Percentiles rank a stretch among this genome's conserved stretches.
phyloP scores from a whole-genome alignment of 371 early-diverging fungal species.

The Saksenaea vasiformis region DNA sequence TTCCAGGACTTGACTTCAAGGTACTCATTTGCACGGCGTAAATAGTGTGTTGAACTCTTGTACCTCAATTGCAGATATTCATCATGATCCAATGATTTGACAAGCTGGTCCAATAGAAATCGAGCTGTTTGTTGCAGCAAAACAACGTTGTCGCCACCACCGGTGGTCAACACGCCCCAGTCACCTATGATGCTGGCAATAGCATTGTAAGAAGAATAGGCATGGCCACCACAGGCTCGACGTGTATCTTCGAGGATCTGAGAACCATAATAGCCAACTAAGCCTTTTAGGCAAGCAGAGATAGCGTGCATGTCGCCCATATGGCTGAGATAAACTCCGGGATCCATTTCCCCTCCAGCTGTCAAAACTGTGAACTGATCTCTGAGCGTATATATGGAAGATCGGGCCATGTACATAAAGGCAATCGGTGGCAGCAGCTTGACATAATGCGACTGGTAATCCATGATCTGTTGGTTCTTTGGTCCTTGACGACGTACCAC shows the following conservation, averaged over 20 bases:
- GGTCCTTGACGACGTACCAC: conserved; percentile 67
- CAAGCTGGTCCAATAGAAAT: conserved; percentile 26
- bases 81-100: conserved; percentile 27
- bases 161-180: conserved; percentile 72
- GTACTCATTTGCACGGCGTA: conserved; percentile 32
- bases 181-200: conserved; percentile 64
- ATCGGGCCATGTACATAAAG: conserved; percentile 53
- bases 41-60: conserved; percentile 37
- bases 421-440: conserved; percentile 61
- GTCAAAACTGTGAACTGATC: conserved; percentile 37
- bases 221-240: conserved; percentile 63
- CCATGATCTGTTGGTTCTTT: conserved; percentile 70
- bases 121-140: conserved; percentile 63
- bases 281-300: conserved; percentile 57
- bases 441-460: conserved; percentile 67
- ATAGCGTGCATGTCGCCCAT: conserved; percentile 66
- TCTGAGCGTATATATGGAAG: conserved; percentile 20
- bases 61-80: conserved; percentile 32
- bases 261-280: conserved; percentile 58
- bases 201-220: conserved; percentile 69
- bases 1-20: conserved; percentile 27
- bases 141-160: conserved; percentile 74
- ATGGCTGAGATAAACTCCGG: conserved; percentile 49
- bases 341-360: conserved; percentile 45
- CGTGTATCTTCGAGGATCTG: conserved; percentile 64